phyloP scores from a whole-genome alignment of 495 filamentous ascomycete genomes.

The Podospora conica region DNA sequence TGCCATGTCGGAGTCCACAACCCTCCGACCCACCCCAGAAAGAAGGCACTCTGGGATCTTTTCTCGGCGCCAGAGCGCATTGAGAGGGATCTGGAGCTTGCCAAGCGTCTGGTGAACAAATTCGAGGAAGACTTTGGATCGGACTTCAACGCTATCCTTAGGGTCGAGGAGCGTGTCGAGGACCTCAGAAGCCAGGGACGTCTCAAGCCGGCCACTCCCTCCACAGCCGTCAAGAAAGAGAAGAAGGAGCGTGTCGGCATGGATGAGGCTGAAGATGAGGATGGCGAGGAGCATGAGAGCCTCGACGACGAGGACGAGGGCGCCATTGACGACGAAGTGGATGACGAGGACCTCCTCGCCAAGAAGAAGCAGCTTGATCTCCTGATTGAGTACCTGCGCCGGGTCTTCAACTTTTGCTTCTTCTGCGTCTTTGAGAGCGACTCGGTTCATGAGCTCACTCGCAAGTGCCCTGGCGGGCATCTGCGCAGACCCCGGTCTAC shows the following conservation, averaged over 20 bases:
- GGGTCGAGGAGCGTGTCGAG: constrained; percentile 82
- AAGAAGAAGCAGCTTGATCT: constrained; percentile 97
- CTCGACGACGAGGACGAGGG: constrained; percentile 67
- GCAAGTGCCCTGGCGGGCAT: constrained; percentile 96
- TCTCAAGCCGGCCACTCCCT: constrained; percentile 58
- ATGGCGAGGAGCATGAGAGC: constrained; percentile 61
- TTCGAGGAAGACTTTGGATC: constrained; percentile 75
- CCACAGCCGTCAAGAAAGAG: constrained; percentile 55
- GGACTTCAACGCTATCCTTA: constrained; percentile 62
- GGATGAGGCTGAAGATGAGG: constrained; percentile 64
- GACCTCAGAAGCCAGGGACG: constrained; percentile 65
- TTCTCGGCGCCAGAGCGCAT: constrained; percentile 88
- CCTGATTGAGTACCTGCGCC: constrained; percentile 90
- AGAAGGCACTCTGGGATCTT: constrained; percentile 96
- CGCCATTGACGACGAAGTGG: constrained; percentile 73
- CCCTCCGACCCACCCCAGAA: constrained; percentile 75
- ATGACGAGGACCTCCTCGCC: constrained; percentile 79
- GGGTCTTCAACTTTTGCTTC: constrained; percentile 98
- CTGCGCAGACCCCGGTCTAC: constrained; percentile 82
- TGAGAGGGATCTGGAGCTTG: constrained; percentile 75
- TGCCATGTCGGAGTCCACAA: constrained; percentile 96
- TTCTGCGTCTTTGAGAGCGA: constrained; percentile 99
- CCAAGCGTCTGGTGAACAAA: constrained; percentile 65
- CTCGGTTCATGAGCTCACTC: constrained; percentile 87
- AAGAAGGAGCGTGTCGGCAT: constrained; percentile 53